Conservation (phyloP, 306 rosid genomes). For the Alnus glutinosa region DNA sequence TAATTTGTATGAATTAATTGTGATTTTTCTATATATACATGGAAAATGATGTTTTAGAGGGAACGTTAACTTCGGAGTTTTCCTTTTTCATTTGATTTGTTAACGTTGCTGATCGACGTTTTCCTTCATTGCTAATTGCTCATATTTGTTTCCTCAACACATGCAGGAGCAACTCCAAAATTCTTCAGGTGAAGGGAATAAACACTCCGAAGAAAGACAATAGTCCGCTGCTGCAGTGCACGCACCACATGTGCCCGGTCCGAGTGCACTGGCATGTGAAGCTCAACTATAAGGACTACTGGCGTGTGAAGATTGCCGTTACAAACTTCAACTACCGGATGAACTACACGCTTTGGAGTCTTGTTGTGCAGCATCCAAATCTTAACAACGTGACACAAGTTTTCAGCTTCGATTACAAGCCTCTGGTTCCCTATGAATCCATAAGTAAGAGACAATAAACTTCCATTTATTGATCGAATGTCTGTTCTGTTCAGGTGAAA, state of each 20-base stretch:
- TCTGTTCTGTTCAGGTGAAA: conserved; percentile 5
- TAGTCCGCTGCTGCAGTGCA: conserved; percentile 73
- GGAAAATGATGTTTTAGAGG: no score
- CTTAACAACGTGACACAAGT: conserved; percentile 89
- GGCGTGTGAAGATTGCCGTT: conserved; percentile 80
- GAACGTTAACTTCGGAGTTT: no score
- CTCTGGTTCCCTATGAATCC: conserved; percentile 67
- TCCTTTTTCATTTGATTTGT: no score
- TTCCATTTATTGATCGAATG: not conserved
- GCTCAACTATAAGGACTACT: conserved; percentile 77
- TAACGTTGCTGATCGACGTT: no score
- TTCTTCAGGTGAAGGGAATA: conserved; percentile 60
- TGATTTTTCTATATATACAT: not conserved
- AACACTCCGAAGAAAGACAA: conserved; percentile 74
- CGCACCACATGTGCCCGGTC: conserved; percentile 94
- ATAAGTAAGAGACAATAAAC: conserved; percentile 60
- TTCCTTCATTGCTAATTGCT: no score
- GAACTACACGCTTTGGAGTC: conserved; percentile 84
- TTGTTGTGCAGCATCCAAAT: conserved; percentile 90
- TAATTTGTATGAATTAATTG: no score
- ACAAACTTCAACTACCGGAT: conserved; percentile 81
- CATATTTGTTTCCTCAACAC: no score
- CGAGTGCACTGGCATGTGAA: conserved; percentile 94
- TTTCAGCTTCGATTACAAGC: conserved; percentile 89
- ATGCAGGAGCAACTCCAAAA: conserved; percentile 66